These are phyloP conservation scores for Plasmodium sp. DNA, from an alignment of 169 alveolate species.

Conservation along the genomic window DNA sequence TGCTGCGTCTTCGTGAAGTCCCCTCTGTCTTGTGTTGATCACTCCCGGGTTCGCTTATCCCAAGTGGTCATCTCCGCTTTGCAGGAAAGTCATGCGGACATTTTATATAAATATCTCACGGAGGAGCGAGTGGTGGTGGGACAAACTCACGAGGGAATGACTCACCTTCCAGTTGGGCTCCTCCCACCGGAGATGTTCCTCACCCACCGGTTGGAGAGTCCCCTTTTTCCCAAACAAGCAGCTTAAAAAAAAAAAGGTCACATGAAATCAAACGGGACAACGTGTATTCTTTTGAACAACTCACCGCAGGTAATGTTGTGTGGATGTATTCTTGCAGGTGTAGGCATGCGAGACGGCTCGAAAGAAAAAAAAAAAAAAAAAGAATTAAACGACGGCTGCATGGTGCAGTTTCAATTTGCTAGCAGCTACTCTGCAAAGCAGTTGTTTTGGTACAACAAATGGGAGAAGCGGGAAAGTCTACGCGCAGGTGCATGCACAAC, in stretches of 20 bases:
- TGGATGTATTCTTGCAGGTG: background rate
- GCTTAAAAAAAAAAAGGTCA: background rate
- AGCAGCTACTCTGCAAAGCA: background rate
- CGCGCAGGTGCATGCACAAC: background rate
- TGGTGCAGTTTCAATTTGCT: background rate
- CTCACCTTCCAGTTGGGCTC: background rate
- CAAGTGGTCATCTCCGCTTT: background rate
- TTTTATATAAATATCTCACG: background rate
- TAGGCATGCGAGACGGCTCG: background rate
- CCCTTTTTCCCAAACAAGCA: background rate
- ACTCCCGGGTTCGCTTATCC: background rate
- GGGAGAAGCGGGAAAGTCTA: background rate
- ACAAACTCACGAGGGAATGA: background rate
- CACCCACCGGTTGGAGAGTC: background rate
- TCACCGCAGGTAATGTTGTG: background rate
- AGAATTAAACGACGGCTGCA: background rate
- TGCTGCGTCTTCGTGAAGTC: background rate
- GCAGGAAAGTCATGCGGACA: background rate
- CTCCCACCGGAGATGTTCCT: background rate
- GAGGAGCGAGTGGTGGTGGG: background rate
- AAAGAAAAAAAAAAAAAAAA: background rate
- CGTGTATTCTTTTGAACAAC: background rate
- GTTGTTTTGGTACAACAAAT: background rate
- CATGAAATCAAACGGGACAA: background rate
- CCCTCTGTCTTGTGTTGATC: background rate